Evolutionary conservation across 176 grass and related monocot genomes (phyloP), one percentile per base, ranked within the genome.

Genomic region (Avena sativa): DNA sequence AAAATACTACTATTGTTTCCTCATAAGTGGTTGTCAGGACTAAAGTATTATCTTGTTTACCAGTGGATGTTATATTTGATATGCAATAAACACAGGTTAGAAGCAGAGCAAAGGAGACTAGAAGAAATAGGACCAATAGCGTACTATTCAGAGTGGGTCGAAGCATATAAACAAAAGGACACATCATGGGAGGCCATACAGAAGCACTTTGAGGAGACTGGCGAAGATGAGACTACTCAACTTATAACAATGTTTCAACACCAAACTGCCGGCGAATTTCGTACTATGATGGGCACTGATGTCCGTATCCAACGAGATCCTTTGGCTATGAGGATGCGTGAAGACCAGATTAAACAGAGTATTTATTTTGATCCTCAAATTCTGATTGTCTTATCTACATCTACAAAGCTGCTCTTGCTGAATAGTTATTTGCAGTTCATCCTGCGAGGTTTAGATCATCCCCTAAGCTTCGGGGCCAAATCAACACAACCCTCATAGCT

Each of bases 111-210:
- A 61, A 90, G 44, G 71, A 93, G 92, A 88, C 77, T 94, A 79
- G 89, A 96, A 82, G 93, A 94, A 87, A 90, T 94, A 85, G 97
- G 97, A 53, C 97, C 97, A 0, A 85, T 96, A 87, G 94, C 94
- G 78, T 98, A 96, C 85, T 98, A 98, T 63, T 98, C 92, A 62
- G 94, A 98, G 88, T 98, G 97, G 97, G 94, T 98, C 51, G 93
- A 92, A 86, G 92, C 90, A 78, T 98, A 93, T 79, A 88, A 94
- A 81, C 69, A 89, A 30, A 90, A 81, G 55, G 94, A 98, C 89
- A 93, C 93, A 32, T 94, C 97, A 80, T 84, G 63, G 4, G 80
- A 96, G 70, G 97, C 97, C 21, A 44, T 96, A 72, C 87, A 96
- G 76, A 96, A 83, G 34, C 92, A 91, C 85, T 98, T 78, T 87